Base-by-base conservation (phyloP, 352 stramenopile genomes). In the Pythium aristosporum region DNA sequence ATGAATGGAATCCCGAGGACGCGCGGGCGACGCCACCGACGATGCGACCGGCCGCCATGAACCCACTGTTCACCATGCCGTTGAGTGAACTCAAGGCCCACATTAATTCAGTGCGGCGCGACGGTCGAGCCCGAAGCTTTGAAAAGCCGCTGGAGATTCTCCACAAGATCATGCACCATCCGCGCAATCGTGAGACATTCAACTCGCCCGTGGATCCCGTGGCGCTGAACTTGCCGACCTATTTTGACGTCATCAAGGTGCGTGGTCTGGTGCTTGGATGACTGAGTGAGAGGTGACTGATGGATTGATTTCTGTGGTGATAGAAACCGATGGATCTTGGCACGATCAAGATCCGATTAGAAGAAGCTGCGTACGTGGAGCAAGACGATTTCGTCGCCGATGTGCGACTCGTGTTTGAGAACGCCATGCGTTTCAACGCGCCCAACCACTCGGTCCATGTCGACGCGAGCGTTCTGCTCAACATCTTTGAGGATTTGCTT, bases 311-410 rank as follows among this genome's bases (percentile, higher is more conserved):
- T 49, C 6, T 49, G 2, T 39, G 34, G 52, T 23, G 12, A 50
- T 36, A 86, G 76, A 70, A 82, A 44, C 91, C 92, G 6, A 98
- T 98, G 90, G 95, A 98, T 67, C 67, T 98, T 4, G 83, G 85
- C 4, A 98, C 93, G 0, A 74, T 98, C 21, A 90, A 87, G 28
- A 68, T 75, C 12, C 89, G 91, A 44, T 74, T 98, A 1, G 76
- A 88, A n/a, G 67, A 74, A 55, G 89, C 83, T 5, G 46, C 75
- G 18, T 98, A 98, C 71, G 75, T 96, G 36, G 82, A 86, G 21
- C 77, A 97, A 6, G 71, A 93, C 20, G 87, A 87, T 57, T 94
- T 97, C 60, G 69, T 75, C 18, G 67, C 66, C 5, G 87, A 97
- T 66, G 81, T 97, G 32, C 79, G 82, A 10, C 72, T 96, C 25